A percentile compares a stretch with the other conserved stretches of the same genome.
Evolutionary conservation across 139 green algal genomes (phyloP).

Genomic region (Penium margaritaceum): DNA sequence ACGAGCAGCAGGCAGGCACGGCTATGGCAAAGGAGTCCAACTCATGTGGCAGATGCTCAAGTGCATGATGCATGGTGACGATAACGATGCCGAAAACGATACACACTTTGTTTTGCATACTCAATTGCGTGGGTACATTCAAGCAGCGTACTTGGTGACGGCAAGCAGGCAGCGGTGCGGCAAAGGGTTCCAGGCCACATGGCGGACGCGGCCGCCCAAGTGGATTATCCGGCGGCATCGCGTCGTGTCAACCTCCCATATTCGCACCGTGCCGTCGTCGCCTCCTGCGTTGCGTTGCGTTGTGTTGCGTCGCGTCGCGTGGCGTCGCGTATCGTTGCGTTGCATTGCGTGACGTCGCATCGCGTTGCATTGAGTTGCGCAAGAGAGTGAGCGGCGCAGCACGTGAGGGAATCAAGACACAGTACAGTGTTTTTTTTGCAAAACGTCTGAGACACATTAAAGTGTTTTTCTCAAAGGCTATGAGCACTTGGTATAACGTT

Average conservation of each 20-base stretch:
- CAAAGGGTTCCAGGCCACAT: slow-evolving; percentile 32
- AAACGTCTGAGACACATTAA: no score
- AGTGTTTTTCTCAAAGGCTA: background rate
- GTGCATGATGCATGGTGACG: no score
- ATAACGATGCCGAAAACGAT: no score
- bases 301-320: background rate
- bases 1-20: no score
- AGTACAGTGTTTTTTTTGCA: no score
- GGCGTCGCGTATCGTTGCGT: background rate
- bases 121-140: no score
- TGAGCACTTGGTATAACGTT: no score
- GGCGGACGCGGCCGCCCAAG: background rate
- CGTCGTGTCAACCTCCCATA: slow-evolving; percentile 76
- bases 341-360: background rate
- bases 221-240: slow-evolving; percentile 19
- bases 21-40: no score
- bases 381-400: background rate
- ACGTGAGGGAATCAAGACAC: background rate
- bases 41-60: no score
- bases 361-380: no score
- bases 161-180: slow-evolving; percentile 8
- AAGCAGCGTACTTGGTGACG: no score
- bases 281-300: background rate
- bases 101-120: no score
- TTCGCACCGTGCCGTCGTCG: slow-evolving; percentile 46